Evolutionary conservation across 83 land plant species (phyloP).

Genomic region (Picea abies): DNA sequence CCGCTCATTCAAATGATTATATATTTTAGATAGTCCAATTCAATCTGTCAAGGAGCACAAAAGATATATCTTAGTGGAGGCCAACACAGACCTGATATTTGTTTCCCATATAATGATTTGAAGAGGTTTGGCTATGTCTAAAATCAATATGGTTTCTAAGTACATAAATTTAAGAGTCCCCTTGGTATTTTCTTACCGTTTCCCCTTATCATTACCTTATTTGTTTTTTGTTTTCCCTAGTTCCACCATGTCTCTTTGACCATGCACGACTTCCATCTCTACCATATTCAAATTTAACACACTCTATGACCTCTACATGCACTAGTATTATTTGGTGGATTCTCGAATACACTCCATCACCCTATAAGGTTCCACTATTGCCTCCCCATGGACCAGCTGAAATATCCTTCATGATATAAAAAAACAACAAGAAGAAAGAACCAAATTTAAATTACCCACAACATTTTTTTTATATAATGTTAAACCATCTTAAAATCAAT

Average conservation of each 20-base stretch:
- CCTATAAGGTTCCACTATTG: too few species aligned
- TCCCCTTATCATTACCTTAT: slow-evolving; percentile 28
- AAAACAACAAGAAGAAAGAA: too few species aligned
- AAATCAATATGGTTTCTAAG: neutral
- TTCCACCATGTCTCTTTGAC: slow-evolving; percentile 56
- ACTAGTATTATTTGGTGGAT: slow-evolving; percentile 33
- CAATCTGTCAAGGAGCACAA: slow-evolving; percentile 25
- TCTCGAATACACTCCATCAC: slow-evolving; percentile 34
- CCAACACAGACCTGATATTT: neutral
- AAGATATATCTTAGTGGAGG: neutral
- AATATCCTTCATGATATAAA: too few species aligned
- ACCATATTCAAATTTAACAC: slow-evolving; percentile 36
- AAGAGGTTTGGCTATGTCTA: neutral
- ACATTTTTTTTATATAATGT: too few species aligned
- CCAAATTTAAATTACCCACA: too few species aligned
- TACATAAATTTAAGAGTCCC: neutral
- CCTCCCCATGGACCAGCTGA: too few species aligned
- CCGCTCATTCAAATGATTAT: slow-evolving; percentile 40
- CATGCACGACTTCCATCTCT: slow-evolving; percentile 37
- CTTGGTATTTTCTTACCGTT: neutral
- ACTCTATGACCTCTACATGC: slow-evolving; percentile 41
- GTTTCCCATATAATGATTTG: neutral
- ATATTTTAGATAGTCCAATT: slow-evolving; percentile 42
- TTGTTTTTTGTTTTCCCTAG: slow-evolving; percentile 28
- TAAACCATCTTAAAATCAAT: too few species aligned